Conservation (phyloP, 2,329 filamentous ascomycete genomes). For the Epichloe amarillans region DNA sequence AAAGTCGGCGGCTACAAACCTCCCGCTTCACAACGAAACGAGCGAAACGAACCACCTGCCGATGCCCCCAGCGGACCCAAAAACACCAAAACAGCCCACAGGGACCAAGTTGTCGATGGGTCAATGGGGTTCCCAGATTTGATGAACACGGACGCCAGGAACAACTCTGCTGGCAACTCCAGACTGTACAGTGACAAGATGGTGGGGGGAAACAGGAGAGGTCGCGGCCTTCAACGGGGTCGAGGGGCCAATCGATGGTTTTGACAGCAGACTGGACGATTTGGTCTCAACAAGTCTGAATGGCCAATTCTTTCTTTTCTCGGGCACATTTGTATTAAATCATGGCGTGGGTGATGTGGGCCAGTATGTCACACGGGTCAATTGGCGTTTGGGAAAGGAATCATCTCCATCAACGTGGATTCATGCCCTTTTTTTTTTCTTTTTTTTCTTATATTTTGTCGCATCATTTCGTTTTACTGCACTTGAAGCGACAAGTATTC, state of each 20-base stretch:
- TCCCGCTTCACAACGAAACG: conserved; percentile 8
- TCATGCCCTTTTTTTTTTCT: too few relatives aligned
- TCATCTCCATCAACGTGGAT: too few relatives aligned
- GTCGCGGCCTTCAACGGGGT: conserved; percentile 14
- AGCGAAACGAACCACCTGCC: conserved; percentile 16
- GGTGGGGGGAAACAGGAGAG: conserved; percentile 17
- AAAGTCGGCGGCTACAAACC: conserved; percentile 37
- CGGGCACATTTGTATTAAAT: background rate
- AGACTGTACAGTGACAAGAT: conserved; percentile 42
- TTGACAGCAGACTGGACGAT: background rate
- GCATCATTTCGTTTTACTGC: too few relatives aligned
- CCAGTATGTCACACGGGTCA: too few relatives aligned
- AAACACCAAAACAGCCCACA: conserved; percentile 10
- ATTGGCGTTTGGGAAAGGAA: too few relatives aligned
- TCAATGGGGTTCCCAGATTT: conserved; percentile 39
- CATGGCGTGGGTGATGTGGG: too few relatives aligned
- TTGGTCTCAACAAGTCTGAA: background rate
- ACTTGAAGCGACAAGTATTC: too few relatives aligned
- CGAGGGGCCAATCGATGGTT: background rate
- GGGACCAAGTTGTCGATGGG: conserved; percentile 37
- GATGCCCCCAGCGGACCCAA: conserved; percentile 21
- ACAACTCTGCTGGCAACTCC: conserved; percentile 15
- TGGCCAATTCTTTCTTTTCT: background rate
- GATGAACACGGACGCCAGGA: conserved; percentile 20
- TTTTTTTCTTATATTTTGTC: too few relatives aligned